Evolutionary conservation across 768 basidiomycete species (phyloP).

Genomic region (Xerocomellus chrysenteron): DNA sequence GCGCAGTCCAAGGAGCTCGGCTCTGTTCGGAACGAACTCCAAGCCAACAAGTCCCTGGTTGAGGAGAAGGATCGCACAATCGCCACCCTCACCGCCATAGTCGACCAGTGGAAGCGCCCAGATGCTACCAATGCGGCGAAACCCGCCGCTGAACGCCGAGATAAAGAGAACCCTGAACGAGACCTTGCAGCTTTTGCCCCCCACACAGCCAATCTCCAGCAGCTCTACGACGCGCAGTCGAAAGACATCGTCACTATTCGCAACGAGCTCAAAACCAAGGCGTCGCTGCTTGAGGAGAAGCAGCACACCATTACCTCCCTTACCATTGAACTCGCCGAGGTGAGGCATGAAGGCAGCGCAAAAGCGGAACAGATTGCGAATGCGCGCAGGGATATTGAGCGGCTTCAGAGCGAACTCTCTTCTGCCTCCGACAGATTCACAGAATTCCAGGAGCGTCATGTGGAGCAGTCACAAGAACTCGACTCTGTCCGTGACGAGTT

Average conservation of each 20-base stretch:
- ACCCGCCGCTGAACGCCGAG: neutral
- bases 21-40: neutral
- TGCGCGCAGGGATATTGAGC: neutral
- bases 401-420: neutral
- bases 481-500: neutral
- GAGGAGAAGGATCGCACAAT: neutral
- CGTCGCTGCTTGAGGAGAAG: constrained; percentile 2
- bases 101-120: neutral
- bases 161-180: neutral
- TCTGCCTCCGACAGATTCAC: neutral
- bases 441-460: neutral
- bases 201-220: neutral
- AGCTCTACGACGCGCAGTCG: neutral
- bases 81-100: neutral
- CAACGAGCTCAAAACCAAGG: neutral
- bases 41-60: neutral
- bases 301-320: neutral
- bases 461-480: constrained; percentile 1
- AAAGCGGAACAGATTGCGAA: neutral
- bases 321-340: neutral
- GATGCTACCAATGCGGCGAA: neutral
- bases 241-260: neutral
- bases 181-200: neutral
- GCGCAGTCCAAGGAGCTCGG: neutral
- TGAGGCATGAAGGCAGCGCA: neutral